Evolutionary conservation across 805 yeast species (phyloP), one percentile per base, ranked within the genome.

Genomic region (Cyberlindnera mycetangii): DNA sequence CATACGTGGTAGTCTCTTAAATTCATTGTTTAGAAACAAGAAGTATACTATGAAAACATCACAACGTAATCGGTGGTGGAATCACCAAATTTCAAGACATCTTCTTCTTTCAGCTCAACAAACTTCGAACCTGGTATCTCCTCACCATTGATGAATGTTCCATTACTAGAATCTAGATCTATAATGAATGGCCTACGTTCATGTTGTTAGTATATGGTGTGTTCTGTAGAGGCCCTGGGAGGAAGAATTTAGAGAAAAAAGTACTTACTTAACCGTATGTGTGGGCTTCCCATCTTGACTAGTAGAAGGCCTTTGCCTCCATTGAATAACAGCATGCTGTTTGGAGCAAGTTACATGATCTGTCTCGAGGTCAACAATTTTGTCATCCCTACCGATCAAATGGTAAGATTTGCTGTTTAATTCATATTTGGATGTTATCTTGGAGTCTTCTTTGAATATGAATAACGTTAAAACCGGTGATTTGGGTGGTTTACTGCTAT

Each of bases 311-410:
- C 48, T 49, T n/a, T 52, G 38, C 24, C 75, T 56, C 49, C 70
- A 74, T 48, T 75, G 79, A 7, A 75, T 60, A 0, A 64, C 79
- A 17, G 78, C 77, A 51, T 75, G 80, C 51, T 75, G 77, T 38
- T 68, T 68, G 0, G 76, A 70, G 41, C 72, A 67, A 1, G 67
- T 56, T 21, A 60, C 64, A 37, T 66, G 64, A 7, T 62, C 63
- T 1, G 71, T 59, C 21, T 53, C 50, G 3, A 72, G 60, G 49
- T 72, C 72, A 14, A 66, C 70, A 1, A 71, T 54, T 21, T 56
- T 53, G 6, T 42, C 52, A 31, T 60, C 66, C 30, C 76, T 53
- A 0, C 78, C 78, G 7, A 72, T 49, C 11, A 70, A 48, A 35
- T 60, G 64, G 22, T 40, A 54, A 17, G 65, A 60, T 30, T 58